Percentiles rank a stretch among this genome's conserved stretches.
Conservation (phyloP, 1,139 yeast genomes). For the Pichia sp. region DNA sequence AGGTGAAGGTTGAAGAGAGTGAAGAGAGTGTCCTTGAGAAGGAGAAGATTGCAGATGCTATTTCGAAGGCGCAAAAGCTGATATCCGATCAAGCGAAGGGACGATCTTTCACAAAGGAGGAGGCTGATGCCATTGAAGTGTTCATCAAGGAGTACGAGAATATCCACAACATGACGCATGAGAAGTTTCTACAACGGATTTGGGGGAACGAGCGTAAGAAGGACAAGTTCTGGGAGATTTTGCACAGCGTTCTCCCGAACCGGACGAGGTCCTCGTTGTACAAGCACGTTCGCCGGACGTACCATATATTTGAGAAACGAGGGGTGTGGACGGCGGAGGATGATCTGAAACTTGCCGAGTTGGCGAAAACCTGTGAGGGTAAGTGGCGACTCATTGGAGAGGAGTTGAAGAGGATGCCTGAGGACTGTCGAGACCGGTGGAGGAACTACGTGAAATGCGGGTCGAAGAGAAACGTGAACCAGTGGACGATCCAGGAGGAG, state of each 20-base stretch:
- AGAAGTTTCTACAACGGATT: conserved; percentile 72
- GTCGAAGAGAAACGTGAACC: conserved; percentile 60
- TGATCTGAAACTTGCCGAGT: conserved; percentile 58
- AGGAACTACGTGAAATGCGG: conserved; percentile 93
- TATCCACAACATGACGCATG: conserved; percentile 55
- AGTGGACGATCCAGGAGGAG: conserved; percentile 80
- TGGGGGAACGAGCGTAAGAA: conserved; percentile 84
- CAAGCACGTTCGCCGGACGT: conserved; percentile 85
- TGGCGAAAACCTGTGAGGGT: conserved; percentile 65
- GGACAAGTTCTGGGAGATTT: conserved; percentile 84
- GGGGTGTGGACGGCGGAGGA: conserved; percentile 88
- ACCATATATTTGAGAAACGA: conserved; percentile 78
- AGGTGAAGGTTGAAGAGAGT: neutral
- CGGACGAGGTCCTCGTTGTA: conserved; percentile 85
- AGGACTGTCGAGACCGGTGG: conserved; percentile 95
- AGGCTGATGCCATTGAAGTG: conserved; percentile 64
- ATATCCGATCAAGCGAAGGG: conserved; percentile 30
- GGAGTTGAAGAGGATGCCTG: conserved; percentile 87
- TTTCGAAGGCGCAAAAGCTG: conserved; percentile 31
- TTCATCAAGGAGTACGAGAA: conserved; percentile 67
- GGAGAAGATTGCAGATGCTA: conserved; percentile 33
- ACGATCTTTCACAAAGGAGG: conserved; percentile 56
- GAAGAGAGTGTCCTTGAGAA: neutral
- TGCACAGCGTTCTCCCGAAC: conserved; percentile 73
- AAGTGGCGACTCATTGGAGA: conserved; percentile 85